phyloP scores from a whole-genome alignment of 768 basidiomycete genomes.

The Suillus alpinus region DNA sequence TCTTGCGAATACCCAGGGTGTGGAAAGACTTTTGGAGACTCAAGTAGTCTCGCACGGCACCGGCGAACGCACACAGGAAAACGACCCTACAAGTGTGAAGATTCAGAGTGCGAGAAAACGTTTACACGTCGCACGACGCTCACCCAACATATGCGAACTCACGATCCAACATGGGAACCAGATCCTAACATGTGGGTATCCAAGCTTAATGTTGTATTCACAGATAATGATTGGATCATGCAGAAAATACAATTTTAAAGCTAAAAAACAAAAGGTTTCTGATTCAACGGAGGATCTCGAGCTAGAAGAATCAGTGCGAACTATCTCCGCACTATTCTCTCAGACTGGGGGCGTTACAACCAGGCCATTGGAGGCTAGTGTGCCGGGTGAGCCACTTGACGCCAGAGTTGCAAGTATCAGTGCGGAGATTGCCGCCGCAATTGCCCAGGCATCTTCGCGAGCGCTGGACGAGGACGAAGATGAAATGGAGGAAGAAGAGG shows the following conservation, averaged over 20 bases:
- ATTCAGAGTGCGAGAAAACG: constrained; percentile 79
- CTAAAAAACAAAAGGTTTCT: constrained; percentile 57
- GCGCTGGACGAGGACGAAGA: constrained; percentile 57
- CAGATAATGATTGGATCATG: constrained; percentile 16
- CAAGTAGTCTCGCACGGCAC: constrained; percentile 88
- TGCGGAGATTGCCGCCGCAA: constrained; percentile 76
- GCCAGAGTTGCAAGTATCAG: constrained; percentile 74
- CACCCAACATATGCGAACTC: constrained; percentile 84
- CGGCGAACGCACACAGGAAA: constrained; percentile 87
- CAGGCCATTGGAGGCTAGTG: constrained; percentile 29
- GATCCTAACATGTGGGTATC: constrained; percentile 73
- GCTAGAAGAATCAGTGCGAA: constrained; percentile 70
- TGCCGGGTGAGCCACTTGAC: constrained; percentile 47
- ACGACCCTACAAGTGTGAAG: constrained; percentile 83
- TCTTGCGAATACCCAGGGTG: constrained; percentile 87
- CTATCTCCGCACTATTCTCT: constrained; percentile 65
- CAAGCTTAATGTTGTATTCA: constrained; percentile 7
- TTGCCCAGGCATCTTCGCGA: constrained; percentile 69
- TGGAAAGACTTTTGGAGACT: constrained; percentile 86
- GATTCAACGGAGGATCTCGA: constrained; percentile 55
- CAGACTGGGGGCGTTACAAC: constrained; percentile 41
- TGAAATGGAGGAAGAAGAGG: constrained; percentile 34
- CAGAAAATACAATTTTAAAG: constrained; percentile 78
- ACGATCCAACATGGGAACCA: constrained; percentile 82
- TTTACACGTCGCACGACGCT: constrained; percentile 85